phyloP scores from a whole-genome alignment of 495 filamentous ascomycete species.

The Talaromyces ruber region DNA sequence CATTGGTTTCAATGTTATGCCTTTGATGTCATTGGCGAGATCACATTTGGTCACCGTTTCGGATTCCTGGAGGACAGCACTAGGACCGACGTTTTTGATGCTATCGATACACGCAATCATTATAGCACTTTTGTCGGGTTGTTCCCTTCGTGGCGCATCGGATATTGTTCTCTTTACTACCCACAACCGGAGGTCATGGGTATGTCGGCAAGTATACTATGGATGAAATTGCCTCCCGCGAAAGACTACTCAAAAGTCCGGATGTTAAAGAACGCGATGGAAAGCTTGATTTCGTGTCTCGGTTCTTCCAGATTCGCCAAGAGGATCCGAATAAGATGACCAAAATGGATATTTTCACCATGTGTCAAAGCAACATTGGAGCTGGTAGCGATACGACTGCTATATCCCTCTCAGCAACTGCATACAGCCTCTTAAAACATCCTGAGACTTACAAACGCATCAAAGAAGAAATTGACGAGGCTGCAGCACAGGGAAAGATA shows the following conservation, averaged over 20 bases:
- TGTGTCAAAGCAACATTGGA: slow-evolving; percentile 16
- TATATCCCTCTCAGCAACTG: slow-evolving; percentile 14
- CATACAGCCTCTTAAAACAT: slow-evolving; percentile 19
- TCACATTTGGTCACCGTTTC: slow-evolving; percentile 26
- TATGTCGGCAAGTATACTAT: not conserved
- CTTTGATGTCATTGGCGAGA: slow-evolving; percentile 49
- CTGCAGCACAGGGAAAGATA: slow-evolving; percentile 5
- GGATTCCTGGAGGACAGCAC: not conserved
- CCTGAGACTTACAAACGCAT: slow-evolving; percentile 12
- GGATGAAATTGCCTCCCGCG: not conserved
- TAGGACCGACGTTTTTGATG: not conserved
- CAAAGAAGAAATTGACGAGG: slow-evolving; percentile 18
- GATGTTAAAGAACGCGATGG: not conserved
- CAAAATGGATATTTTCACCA: not conserved
- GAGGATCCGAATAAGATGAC: not conserved
- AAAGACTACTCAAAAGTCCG: not conserved
- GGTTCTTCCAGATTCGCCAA: not conserved
- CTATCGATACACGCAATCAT: not conserved
- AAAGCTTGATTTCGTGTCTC: not conserved
- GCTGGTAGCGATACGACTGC: slow-evolving; percentile 26
- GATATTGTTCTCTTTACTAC: not conserved
- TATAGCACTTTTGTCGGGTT: not conserved
- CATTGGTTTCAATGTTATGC: slow-evolving; percentile 41
- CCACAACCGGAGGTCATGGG: not conserved
- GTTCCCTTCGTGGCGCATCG: not conserved